These are phyloP conservation scores for Epichloe glyceriae DNA, from an alignment of 2,329 filamentous ascomycete genomes.

Conservation along the genomic window DNA sequence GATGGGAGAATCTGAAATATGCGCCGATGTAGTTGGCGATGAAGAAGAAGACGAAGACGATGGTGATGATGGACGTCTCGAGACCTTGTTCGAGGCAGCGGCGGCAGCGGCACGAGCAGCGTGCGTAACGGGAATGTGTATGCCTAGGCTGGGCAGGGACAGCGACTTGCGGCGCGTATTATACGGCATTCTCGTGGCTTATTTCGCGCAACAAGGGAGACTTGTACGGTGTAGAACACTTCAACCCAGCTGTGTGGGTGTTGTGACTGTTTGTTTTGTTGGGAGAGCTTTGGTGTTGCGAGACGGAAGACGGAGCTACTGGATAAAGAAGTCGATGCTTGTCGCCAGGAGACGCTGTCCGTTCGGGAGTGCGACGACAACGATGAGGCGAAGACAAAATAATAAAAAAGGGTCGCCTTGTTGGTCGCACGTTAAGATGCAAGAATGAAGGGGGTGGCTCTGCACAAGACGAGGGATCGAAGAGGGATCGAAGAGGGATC, in stretches of 20 bases:
- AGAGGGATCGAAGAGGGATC: neutral
- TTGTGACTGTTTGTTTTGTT: too few species aligned
- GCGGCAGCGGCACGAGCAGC: slow-evolving; percentile 42
- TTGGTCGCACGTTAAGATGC: neutral
- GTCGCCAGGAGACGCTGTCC: neutral
- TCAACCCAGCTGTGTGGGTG: neutral
- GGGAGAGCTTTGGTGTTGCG: neutral
- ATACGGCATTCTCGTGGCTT: slow-evolving; percentile 57
- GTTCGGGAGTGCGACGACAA: neutral
- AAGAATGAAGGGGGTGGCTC: neutral
- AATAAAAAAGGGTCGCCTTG: neutral
- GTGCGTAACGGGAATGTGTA: slow-evolving; percentile 63
- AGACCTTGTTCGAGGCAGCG: slow-evolving; percentile 27
- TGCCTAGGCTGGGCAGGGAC: slow-evolving; percentile 83
- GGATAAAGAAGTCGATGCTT: neutral
- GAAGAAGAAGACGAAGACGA: slow-evolving; percentile 17
- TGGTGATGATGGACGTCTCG: slow-evolving; percentile 17
- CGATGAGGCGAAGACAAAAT: neutral
- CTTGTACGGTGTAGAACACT: neutral
- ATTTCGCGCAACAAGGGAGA: neutral
- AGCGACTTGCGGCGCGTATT: slow-evolving; percentile 95
- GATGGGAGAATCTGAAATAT: slow-evolving; percentile 15
- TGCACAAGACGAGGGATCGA: slow-evolving; percentile 2
- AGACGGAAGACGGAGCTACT: too few species aligned
- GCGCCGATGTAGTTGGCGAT: slow-evolving; percentile 12